A percentile compares a stretch with the other conserved stretches of the same genome.
These are phyloP conservation scores for Venturia effusa DNA, from an alignment of 2,329 filamentous ascomycete species.

Conservation along the genomic window DNA sequence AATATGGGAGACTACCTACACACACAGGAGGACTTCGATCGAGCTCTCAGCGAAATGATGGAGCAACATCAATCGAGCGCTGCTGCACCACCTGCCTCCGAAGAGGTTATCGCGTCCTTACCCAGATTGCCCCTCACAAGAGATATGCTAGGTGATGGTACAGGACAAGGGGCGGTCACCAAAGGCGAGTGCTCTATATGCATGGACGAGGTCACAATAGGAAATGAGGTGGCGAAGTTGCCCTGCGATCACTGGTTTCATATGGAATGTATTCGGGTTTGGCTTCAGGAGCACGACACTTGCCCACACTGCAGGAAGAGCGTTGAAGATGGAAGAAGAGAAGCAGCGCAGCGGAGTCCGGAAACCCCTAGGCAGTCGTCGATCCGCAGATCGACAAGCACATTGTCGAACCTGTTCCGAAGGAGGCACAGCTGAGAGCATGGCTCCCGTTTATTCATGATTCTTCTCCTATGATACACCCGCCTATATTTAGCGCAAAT, in stretches of 20 bases:
- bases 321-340: slow-evolving; percentile 20
- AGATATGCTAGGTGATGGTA: slow-evolving; percentile 55
- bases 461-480: not conserved
- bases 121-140: slow-evolving; percentile 60
- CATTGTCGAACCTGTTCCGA: not conserved
- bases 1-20: slow-evolving; percentile 62
- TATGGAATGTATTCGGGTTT: slow-evolving; percentile 66
- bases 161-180: not conserved
- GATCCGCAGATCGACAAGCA: not conserved
- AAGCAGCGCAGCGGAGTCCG: not conserved
- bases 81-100: slow-evolving; percentile 71
- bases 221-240: slow-evolving; percentile 63
- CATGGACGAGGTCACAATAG: slow-evolving; percentile 70
- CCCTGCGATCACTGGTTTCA: slow-evolving; percentile 96
- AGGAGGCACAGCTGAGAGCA: not conserved
- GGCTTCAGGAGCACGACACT: slow-evolving; percentile 85
- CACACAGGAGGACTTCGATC: slow-evolving; percentile 80
- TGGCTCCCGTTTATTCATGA: not conserved
- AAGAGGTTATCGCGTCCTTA: slow-evolving; percentile 61
- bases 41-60: slow-evolving; percentile 79
- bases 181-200: slow-evolving; percentile 84
- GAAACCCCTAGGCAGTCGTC: not conserved
- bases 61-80: slow-evolving; percentile 67
- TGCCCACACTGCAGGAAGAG: slow-evolving; percentile 69
- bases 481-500: not conserved